Evolutionary conservation across 1,139 yeast species (phyloP), one percentile per base, ranked within the genome.

Genomic region (Yamadazyma spencermartinsiae): DNA sequence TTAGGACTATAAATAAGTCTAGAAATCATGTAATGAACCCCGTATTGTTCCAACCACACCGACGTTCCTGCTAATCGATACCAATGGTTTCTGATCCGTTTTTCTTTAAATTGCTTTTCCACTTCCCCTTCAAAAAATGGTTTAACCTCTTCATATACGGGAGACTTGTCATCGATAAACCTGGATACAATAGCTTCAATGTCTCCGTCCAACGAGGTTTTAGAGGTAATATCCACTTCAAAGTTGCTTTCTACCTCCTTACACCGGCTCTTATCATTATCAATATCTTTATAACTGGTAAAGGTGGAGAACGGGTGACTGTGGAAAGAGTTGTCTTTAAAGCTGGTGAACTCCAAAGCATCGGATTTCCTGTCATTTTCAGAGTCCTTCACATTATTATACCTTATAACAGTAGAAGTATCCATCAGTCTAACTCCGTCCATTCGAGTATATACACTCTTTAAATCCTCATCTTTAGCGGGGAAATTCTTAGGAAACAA

Each of bases 1-100:
- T 31, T 23, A 2, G 57, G 51, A 34, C 60, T 49, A 42, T 63
- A 65, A 2, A 57, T 43, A 8, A 65, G 46, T 35, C 69, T 45
- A 2, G 64, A 61, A 10, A 63, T 55, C 63, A 63, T 55, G 34
- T 54, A 52, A 46, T 63, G 66, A 10, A 63, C 64, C 1, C 63
- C 60, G 40, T 63, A 63, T 29, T 61, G 60, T 30, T 57, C 53
- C 35, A 65, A 51, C 63, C 63, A 65, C 5, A 64, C 64, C 0
- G 68, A 58, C 6, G 65, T 52, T 1, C 66, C 68, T 5, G 67
- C 65, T 35, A 63, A 49, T 32, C 58, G 52, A 37, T 48, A 61
- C 68, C 68, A 65, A 44, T 60, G 57, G 3, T 46, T 36, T 6
- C 40, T 37, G 9, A 58, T 35, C 2, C 51, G 45, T 3, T 45